Percentiles rank a stretch among this genome's conserved stretches.
These are phyloP conservation scores for Saccharomycopsis guyanensis DNA, from an alignment of 805 yeast genomes.

Conservation along the genomic window DNA sequence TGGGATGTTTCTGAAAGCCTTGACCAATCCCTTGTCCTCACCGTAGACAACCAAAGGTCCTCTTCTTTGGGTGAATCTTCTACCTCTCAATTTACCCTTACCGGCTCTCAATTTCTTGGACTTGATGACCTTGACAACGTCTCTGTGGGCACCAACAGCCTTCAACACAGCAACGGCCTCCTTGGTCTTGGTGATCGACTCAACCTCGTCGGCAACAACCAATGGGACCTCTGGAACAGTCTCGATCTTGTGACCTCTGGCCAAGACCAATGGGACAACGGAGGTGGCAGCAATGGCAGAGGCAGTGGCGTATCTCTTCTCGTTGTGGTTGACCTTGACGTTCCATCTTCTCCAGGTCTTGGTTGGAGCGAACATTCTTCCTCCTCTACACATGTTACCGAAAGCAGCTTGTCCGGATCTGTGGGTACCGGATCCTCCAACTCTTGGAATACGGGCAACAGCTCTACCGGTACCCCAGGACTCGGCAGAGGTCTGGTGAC, in stretches of 20 bases:
- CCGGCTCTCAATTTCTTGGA: slow-evolving; percentile 99
- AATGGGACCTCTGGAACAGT: slow-evolving; percentile 97
- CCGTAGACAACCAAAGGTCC: slow-evolving; percentile 99
- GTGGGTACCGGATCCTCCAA: slow-evolving; percentile 99
- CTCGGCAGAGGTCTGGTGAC: slow-evolving; percentile 99
- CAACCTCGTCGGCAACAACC: slow-evolving; percentile 90
- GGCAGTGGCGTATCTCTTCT: slow-evolving; percentile 99
- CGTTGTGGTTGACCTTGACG: slow-evolving; percentile 99
- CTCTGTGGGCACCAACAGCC: slow-evolving; percentile 98
- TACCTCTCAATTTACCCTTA: slow-evolving; percentile 99
- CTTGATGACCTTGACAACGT: slow-evolving; percentile 94
- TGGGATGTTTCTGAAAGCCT: slow-evolving; percentile 99
- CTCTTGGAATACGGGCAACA: slow-evolving; percentile 99
- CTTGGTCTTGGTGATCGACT: slow-evolving; percentile 92
- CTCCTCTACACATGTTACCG: slow-evolving; percentile 99
- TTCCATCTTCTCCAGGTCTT: slow-evolving; percentile 99
- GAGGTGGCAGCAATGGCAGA: slow-evolving; percentile 99
- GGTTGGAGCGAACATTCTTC: slow-evolving; percentile 99
- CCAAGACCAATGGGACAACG: slow-evolving; percentile 95
- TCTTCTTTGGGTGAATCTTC: slow-evolving; percentile 99
- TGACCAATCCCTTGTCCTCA: slow-evolving; percentile 94
- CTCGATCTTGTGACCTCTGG: slow-evolving; percentile 99
- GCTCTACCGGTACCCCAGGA: slow-evolving; percentile 99
- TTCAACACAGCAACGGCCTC: slow-evolving; percentile 97
- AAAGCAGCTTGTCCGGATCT: slow-evolving; percentile 99